Evolutionary conservation across 2,329 filamentous ascomycete species (phyloP).

Genomic region (Fusarium sp.): DNA sequence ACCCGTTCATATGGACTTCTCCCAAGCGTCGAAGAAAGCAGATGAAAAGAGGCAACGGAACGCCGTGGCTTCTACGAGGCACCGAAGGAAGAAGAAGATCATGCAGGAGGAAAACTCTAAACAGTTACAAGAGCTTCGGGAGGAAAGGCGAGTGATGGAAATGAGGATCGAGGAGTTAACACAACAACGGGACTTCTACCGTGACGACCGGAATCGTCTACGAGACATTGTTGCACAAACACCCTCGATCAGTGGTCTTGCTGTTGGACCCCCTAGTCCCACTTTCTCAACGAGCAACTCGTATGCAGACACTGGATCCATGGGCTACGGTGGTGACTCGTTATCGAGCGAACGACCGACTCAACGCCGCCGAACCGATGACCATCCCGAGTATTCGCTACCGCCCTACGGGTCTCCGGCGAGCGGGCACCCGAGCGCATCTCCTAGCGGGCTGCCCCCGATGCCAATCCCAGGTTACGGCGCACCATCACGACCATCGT

Average conservation of each 20-base stretch:
- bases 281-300: constrained; percentile 51
- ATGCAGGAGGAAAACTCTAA: constrained; percentile 78
- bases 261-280: constrained; percentile 65
- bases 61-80: constrained; percentile 84
- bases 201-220: constrained; percentile 76
- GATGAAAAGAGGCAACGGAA: constrained; percentile 89
- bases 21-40: constrained; percentile 82
- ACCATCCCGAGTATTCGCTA: constrained; percentile 56
- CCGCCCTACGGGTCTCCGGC: constrained; percentile 53
- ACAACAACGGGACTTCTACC: constrained; percentile 74
- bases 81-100: constrained; percentile 83
- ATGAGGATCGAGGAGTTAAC: constrained; percentile 59
- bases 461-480: constrained; percentile 55
- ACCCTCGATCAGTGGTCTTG: constrained; percentile 65
- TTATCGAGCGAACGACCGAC: constrained; percentile 58
- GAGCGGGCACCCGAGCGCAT: constrained; percentile 45
- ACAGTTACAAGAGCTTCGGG: constrained; percentile 75
- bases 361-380: constrained; percentile 61
- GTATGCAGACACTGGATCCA: constrained; percentile 54
- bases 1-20: constrained; percentile 78
- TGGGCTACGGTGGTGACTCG: constrained; percentile 55
- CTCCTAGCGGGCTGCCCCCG: constrained; percentile 55
- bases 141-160: constrained; percentile 73
- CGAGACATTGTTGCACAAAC: constrained; percentile 72
- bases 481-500: constrained; percentile 52